A percentile compares a stretch with the other conserved stretches of the same genome.
These are phyloP conservation scores for Panaeolus cyanescens DNA, from an alignment of 768 basidiomycete species.

Conservation along the genomic window DNA sequence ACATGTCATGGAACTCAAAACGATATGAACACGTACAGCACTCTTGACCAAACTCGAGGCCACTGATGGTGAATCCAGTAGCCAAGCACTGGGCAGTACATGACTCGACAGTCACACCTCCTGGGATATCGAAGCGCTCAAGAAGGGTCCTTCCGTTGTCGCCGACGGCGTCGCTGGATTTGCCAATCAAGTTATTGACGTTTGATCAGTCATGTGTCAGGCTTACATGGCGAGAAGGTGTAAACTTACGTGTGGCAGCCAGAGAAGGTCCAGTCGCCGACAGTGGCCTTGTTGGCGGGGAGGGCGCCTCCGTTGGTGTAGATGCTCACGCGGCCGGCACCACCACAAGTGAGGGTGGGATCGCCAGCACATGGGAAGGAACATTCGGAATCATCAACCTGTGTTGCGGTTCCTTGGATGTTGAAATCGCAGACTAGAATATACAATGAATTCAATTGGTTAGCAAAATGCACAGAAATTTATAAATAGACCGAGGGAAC, in stretches of 20 bases:
- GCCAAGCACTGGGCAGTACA: conserved; percentile 15
- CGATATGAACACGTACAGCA: conserved; percentile 14
- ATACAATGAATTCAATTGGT: background rate
- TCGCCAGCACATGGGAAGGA: conserved; percentile 19
- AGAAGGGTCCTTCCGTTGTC: conserved; percentile 12
- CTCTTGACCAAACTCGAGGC: conserved; percentile 20
- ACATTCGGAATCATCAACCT: conserved; percentile 12
- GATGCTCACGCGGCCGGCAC: conserved; percentile 14
- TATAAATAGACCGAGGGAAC: conserved; percentile 2
- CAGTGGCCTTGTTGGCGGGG: conserved; percentile 15
- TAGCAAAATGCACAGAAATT: background rate
- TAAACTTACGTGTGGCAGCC: conserved; percentile 17
- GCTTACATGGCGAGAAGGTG: background rate
- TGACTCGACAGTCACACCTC: conserved; percentile 13
- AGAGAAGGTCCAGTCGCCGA: conserved; percentile 13
- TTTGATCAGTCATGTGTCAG: no score
- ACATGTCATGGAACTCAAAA: background rate
- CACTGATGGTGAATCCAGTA: conserved; percentile 15
- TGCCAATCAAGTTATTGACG: background rate
- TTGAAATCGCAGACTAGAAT: conserved; percentile 21
- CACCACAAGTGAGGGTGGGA: conserved; percentile 15
- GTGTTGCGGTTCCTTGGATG: conserved; percentile 19
- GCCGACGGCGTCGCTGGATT: conserved; percentile 12
- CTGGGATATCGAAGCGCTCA: conserved; percentile 11
- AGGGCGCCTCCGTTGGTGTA: conserved; percentile 13